A percentile compares a stretch with the other conserved stretches of the same genome.
Evolutionary conservation across 2,329 filamentous ascomycete species (phyloP).

Genomic region (Aspergillus pseudotamarii): DNA sequence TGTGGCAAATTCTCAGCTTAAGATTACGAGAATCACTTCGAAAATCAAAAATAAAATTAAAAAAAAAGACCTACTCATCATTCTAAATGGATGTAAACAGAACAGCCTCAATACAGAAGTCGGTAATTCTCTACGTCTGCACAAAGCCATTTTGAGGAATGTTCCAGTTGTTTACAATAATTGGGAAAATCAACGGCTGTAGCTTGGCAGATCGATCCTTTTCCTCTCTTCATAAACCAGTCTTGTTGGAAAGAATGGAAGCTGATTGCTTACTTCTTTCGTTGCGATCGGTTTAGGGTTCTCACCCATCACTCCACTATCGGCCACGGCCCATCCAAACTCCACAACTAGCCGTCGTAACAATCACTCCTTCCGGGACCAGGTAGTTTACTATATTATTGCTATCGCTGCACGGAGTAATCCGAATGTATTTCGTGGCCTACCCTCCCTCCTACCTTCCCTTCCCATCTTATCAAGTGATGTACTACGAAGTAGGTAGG

Average conservation of each 20-base stretch:
- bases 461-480: not conserved
- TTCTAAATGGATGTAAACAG: not conserved
- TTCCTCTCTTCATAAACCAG: not conserved
- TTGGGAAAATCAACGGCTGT: not conserved
- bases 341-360: constrained; percentile 13
- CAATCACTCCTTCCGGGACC: not conserved
- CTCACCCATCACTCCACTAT: constrained; percentile 10
- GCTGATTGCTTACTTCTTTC: not conserved
- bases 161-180: not conserved
- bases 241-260: not conserved
- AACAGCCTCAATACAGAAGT: not conserved
- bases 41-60: not conserved
- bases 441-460: no score
- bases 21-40: not conserved
- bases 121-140: not conserved
- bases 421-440: no score
- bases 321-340: constrained; percentile 5
- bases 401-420: not conserved
- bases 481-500: not conserved
- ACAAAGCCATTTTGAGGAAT: not conserved
- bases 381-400: no score
- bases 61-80: not conserved
- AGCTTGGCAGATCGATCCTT: not conserved
- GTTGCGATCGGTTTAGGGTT: constrained; percentile 12
- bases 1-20: not conserved